phyloP scores from a whole-genome alignment of 345 rosid genomes.

The Fremontodendron californicum region DNA sequence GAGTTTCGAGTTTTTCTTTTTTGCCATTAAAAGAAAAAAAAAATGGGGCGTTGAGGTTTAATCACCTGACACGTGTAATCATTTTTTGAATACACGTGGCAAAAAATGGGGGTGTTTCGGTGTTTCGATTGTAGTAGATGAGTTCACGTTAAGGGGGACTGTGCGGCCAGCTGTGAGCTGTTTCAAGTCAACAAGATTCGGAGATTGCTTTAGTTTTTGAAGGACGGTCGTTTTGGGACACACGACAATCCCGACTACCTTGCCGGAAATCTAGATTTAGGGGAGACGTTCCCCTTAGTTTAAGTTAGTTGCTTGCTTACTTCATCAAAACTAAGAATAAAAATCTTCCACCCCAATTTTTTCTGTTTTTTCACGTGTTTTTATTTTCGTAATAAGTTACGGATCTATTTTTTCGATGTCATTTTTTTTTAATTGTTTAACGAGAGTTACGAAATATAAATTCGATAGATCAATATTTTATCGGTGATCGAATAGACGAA shows the following conservation, averaged over 20 bases:
- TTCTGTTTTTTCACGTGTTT: no score
- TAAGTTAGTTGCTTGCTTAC: no score
- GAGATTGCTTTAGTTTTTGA: background rate
- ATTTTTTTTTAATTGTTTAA: no score
- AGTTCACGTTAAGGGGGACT: slow-evolving; percentile 3
- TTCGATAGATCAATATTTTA: no score
- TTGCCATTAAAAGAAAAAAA: no score
- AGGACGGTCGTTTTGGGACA: background rate
- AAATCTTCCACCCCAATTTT: no score
- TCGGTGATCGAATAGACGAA: no score
- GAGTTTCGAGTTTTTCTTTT: background rate
- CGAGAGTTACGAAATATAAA: no score
- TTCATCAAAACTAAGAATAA: background rate
- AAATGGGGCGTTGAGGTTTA: background rate
- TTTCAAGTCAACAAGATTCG: background rate
- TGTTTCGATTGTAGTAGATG: slow-evolving; percentile 3
- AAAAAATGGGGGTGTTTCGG: background rate
- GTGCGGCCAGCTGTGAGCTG: background rate
- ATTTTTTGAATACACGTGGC: background rate
- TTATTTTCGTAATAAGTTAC: no score
- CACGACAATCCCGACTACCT: background rate
- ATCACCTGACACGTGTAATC: background rate
- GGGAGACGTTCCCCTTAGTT: background rate
- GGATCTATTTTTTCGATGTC: no score
- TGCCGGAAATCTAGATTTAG: background rate